These are phyloP conservation scores for Trichophyton verrucosum DNA, from an alignment of 2,329 filamentous ascomycete genomes.

Conservation along the genomic window DNA sequence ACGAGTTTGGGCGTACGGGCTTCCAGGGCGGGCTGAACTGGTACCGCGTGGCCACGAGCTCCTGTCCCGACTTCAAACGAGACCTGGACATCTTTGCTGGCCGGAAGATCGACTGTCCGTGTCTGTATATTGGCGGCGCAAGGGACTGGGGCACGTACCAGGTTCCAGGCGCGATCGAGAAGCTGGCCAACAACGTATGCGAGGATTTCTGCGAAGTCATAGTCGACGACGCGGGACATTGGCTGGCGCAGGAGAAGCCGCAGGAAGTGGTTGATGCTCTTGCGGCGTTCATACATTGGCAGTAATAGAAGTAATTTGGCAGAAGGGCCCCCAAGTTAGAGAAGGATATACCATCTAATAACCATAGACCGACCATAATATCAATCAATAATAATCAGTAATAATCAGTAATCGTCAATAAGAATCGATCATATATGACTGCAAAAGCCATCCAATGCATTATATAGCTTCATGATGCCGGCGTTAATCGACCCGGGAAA, in stretches of 20 bases:
- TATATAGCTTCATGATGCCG: not conserved
- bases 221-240: slow-evolving; percentile 53
- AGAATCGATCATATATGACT: too few species aligned
- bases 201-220: slow-evolving; percentile 42
- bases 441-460: not conserved
- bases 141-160: slow-evolving; percentile 59
- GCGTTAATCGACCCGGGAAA: not conserved
- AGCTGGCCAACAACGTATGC: slow-evolving; percentile 39
- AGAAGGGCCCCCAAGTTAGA: not conserved
- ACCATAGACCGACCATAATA: too few species aligned
- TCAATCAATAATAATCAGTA: too few species aligned
- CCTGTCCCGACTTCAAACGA: slow-evolving; percentile 30
- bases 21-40: slow-evolving; percentile 57
- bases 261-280: slow-evolving; percentile 41
- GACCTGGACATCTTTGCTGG: slow-evolving; percentile 50
- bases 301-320: not conserved
- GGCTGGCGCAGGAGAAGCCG: slow-evolving; percentile 56
- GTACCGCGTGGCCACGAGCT: slow-evolving; percentile 49
- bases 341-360: not conserved
- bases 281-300: slow-evolving; percentile 26
- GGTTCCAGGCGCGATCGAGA: slow-evolving; percentile 51
- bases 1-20: slow-evolving; percentile 49
- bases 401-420: too few species aligned
- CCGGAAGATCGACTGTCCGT: slow-evolving; percentile 49
- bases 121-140: slow-evolving; percentile 48